Percentiles rank a stretch among this genome's conserved stretches.
These are phyloP conservation scores for Primulina huaijiensis DNA, from an alignment of 257 asterid genomes.

Conservation along the genomic window DNA sequence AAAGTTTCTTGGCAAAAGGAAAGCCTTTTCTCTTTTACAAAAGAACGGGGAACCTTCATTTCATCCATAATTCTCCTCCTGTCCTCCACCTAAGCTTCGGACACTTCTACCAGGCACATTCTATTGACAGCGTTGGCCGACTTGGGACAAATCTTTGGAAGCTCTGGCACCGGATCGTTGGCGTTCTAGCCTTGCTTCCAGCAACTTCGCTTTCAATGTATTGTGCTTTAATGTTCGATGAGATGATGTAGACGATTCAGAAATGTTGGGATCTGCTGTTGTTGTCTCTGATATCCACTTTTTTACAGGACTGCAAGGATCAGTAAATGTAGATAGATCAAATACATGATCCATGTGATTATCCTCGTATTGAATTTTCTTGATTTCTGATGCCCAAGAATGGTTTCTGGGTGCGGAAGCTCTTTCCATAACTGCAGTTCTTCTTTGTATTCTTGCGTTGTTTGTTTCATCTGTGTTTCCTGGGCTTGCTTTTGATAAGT, in stretches of 20 bases:
- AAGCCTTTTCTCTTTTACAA: neutral
- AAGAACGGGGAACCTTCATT: neutral
- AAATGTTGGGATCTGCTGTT: slow-evolving; percentile 29
- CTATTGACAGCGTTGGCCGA: slow-evolving; percentile 17
- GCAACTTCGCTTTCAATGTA: slow-evolving; percentile 75
- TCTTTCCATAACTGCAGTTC: slow-evolving; percentile 25
- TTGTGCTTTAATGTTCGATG: slow-evolving; percentile 40
- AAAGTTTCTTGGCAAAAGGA: neutral
- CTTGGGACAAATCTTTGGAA: slow-evolving; percentile 36
- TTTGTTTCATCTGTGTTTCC: slow-evolving; percentile 18
- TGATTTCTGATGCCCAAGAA: slow-evolving; percentile 25
- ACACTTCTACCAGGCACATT: slow-evolving; percentile 14
- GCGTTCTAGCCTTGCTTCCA: slow-evolving; percentile 70
- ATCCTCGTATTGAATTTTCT: slow-evolving; percentile 20
- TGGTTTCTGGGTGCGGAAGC: slow-evolving; percentile 20
- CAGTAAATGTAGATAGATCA: slow-evolving; percentile 43
- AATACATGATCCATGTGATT: slow-evolving; percentile 31
- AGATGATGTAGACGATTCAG: slow-evolving; percentile 42
- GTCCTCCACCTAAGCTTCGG: neutral
- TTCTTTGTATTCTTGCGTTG: slow-evolving; percentile 19
- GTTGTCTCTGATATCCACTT: slow-evolving; percentile 57
- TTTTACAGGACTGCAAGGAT: slow-evolving; percentile 53
- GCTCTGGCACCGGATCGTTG: slow-evolving; percentile 41
- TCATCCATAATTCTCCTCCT: neutral
- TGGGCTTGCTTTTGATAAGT: slow-evolving; percentile 23